Conservation (phyloP, 2,329 filamentous ascomycete species). For the Aspergillus transmontanensis region DNA sequence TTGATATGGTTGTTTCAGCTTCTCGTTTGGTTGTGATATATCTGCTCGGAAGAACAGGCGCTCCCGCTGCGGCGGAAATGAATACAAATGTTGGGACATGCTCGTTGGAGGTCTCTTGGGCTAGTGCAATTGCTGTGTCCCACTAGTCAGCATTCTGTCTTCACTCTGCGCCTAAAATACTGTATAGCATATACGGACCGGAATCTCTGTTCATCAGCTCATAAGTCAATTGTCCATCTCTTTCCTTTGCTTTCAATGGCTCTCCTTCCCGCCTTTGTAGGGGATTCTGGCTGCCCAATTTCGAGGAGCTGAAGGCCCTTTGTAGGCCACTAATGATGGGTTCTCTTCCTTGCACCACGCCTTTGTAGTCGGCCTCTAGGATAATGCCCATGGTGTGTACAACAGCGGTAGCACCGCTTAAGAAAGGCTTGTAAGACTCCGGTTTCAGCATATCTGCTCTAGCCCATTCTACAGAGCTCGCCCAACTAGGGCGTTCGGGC, state of each 20-base stretch:
- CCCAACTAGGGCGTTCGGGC: conserved; percentile 73
- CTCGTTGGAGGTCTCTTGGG: conserved; percentile 70
- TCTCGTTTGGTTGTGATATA: conserved; percentile 93
- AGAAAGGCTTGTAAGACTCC: conserved; percentile 72
- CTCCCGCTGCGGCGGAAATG: conserved; percentile 84
- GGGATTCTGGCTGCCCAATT: conserved; percentile 67
- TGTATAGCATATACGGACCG: conserved; percentile 39
- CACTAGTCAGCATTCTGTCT: conserved; percentile 9
- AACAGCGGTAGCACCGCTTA: conserved; percentile 78
- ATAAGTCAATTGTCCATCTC: conserved; percentile 81
- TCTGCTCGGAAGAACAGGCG: conserved; percentile 77
- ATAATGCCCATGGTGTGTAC: conserved; percentile 96
- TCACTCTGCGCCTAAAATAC: not conserved
- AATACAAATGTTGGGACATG: conserved; percentile 75
- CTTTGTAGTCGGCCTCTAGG: conserved; percentile 97
- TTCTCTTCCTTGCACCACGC: conserved; percentile 79
- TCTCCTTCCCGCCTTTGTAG: conserved; percentile 63
- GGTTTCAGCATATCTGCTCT: conserved; percentile 86
- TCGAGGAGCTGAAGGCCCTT: conserved; percentile 72
- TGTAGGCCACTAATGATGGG: conserved; percentile 77
- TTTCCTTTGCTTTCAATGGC: conserved; percentile 66
- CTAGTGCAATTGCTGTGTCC: conserved; percentile 74
- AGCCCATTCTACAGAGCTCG: conserved; percentile 81
- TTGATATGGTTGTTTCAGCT: conserved; percentile 76
- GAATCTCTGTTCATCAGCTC: conserved; percentile 95